Conservation (phyloP, 352 stramenopile species). For the Phytophthora boehmeriae region DNA sequence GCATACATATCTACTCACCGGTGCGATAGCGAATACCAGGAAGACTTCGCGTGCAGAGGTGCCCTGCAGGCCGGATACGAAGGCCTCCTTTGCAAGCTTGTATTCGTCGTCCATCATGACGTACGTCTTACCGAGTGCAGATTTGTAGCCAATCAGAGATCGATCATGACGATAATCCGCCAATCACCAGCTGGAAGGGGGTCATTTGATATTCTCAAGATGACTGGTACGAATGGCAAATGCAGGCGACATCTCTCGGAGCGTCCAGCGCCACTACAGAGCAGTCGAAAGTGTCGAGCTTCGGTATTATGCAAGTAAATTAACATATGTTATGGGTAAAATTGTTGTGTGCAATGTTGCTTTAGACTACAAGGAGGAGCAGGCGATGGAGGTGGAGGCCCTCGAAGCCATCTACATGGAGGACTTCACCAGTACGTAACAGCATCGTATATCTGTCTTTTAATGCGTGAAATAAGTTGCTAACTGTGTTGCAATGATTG, state of each 20-base stretch:
- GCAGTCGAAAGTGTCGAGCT: neutral
- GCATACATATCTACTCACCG: conserved; percentile 39
- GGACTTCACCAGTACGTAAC: conserved; percentile 81
- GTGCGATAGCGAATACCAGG: conserved; percentile 73
- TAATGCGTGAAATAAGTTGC: neutral
- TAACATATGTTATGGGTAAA: neutral
- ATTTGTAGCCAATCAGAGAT: conserved; percentile 38
- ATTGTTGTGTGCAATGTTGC: neutral
- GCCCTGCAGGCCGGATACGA: conserved; percentile 72
- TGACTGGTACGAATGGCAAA: conserved; percentile 67
- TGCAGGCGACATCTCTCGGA: neutral
- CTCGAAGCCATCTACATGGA: conserved; percentile 92
- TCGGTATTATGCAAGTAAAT: conserved; percentile 5
- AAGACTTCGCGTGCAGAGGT: conserved; percentile 79
- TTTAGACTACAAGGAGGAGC: conserved; percentile 88
- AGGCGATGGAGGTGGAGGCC: conserved; percentile 89
- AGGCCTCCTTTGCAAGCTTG: conserved; percentile 86
- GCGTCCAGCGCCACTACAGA: neutral
- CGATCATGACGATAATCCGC: conserved; percentile 11
- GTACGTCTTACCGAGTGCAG: neutral
- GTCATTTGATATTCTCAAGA: conserved; percentile 40
- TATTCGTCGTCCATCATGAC: conserved; percentile 69
- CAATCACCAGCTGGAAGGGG: conserved; percentile 31
- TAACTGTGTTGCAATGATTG: conserved; percentile 6
- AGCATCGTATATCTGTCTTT: conserved; percentile 1